Percentiles rank a stretch among this genome's conserved stretches.
Evolutionary conservation across 306 rosid genomes (phyloP).

Genomic region (Erythrophleum fordii): DNA sequence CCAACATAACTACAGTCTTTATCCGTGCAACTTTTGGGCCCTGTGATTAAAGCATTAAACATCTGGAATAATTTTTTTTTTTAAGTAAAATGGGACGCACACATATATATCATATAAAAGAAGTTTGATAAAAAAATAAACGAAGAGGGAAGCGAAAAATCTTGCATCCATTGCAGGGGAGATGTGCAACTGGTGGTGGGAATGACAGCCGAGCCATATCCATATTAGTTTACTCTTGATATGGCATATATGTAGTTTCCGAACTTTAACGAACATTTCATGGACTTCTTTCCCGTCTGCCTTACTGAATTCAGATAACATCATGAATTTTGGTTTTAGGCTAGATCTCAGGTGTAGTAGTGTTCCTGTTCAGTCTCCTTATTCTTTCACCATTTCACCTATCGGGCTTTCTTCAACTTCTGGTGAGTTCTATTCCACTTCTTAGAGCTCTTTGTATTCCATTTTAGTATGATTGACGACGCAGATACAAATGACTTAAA

Average conservation of each 20-base stretch:
- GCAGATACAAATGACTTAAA: background rate
- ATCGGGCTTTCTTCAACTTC: slow-evolving; percentile 59
- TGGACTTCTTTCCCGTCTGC: slow-evolving; percentile 48
- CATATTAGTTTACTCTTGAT: slow-evolving; percentile 8
- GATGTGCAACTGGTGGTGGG: slow-evolving; percentile 68
- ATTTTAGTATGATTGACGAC: background rate
- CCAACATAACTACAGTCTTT: no score
- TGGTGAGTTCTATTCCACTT: slow-evolving; percentile 51
- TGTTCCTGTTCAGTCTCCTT: slow-evolving; percentile 54
- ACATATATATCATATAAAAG: no score
- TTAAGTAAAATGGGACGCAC: no score
- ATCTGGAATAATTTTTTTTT: no score
- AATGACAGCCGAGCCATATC: slow-evolving; percentile 45
- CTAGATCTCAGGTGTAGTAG: slow-evolving; percentile 55
- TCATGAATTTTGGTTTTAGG: slow-evolving; percentile 74
- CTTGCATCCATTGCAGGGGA: slow-evolving; percentile 6
- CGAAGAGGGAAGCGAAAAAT: background rate
- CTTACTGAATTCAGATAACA: slow-evolving; percentile 33
- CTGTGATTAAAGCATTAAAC: no score
- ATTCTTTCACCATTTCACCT: slow-evolving; percentile 48
- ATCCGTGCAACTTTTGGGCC: no score
- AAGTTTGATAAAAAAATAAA: background rate
- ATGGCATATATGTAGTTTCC: background rate
- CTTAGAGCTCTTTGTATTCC: no score
- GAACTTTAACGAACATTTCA: slow-evolving; percentile 44